Evolutionary conservation across 768 basidiomycete species (phyloP).

Genomic region (Auricularia auricula-judae): DNA sequence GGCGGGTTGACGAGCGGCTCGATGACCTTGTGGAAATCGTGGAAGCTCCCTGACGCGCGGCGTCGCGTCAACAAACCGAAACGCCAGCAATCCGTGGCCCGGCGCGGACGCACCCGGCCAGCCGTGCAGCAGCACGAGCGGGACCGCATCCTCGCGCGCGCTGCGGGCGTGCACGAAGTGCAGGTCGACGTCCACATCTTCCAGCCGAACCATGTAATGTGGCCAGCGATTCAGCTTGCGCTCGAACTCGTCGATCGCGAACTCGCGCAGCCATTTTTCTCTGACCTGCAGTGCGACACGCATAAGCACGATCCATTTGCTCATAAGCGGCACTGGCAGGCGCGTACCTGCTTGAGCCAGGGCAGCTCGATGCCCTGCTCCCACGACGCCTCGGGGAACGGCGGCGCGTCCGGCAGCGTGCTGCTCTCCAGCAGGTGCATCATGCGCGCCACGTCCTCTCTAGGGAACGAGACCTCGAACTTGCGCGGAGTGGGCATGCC

Average conservation of each 20-base stretch:
- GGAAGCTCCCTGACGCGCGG: conserved; percentile 7
- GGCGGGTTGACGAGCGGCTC: conserved; percentile 8
- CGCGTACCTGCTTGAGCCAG: not conserved
- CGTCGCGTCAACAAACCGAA: not conserved
- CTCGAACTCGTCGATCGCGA: not conserved
- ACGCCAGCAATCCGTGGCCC: too few relatives aligned
- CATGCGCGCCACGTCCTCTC: not conserved
- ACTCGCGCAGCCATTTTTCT: not conserved
- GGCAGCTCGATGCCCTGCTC: not conserved
- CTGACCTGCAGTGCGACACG: not conserved
- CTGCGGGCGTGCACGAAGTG: conserved; percentile 9
- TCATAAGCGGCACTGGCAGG: not conserved
- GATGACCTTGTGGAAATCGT: conserved; percentile 12
- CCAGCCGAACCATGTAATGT: conserved; percentile 6
- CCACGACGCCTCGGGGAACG: not conserved
- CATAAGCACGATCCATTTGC: not conserved
- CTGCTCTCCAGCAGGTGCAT: not conserved
- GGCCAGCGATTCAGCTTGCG: conserved; percentile 5
- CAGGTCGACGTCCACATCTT: conserved; percentile 5
- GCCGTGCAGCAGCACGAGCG: conserved; percentile 8
- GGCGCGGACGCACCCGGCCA: conserved; percentile 7
- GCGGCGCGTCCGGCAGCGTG: not conserved
- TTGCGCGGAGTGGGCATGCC: too few relatives aligned
- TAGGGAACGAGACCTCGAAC: not conserved
- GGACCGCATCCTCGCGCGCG: conserved; percentile 5